phyloP scores from a whole-genome alignment of 139 green algal genomes.

The Desmodesmus armatus region DNA sequence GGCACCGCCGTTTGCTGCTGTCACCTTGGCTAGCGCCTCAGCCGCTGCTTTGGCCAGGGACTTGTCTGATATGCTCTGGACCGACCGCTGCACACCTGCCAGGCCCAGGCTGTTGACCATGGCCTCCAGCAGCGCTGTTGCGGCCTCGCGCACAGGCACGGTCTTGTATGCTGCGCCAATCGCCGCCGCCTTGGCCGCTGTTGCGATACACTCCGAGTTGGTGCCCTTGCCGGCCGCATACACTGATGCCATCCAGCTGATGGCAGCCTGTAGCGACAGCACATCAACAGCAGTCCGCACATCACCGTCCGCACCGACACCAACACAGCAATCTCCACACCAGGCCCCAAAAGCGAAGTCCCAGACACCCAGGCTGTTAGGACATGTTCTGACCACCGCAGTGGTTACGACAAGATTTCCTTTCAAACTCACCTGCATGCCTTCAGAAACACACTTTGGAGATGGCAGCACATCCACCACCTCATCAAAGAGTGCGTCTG shows the following conservation, averaged over 20 bases:
- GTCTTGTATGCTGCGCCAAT: constrained; percentile 79
- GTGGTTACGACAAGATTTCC: no score
- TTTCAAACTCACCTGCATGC: no score
- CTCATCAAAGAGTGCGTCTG: constrained; percentile 60
- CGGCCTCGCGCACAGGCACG: constrained; percentile 77
- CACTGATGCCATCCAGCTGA: constrained; percentile 37
- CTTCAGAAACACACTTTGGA: constrained; percentile 81
- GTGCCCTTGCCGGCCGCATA: constrained; percentile 7
- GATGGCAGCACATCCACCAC: constrained; percentile 65
- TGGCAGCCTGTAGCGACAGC: constrained; percentile 40
- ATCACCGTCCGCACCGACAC: constrained; percentile 3
- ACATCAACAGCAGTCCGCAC: neutral
- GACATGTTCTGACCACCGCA: constrained; percentile 62
- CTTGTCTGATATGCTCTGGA: constrained; percentile 14
- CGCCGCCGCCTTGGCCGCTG: constrained; percentile 49
- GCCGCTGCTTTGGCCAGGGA: constrained; percentile 41
- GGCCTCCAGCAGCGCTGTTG: constrained; percentile 58
- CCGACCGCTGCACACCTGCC: constrained; percentile 37
- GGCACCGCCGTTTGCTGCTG: constrained; percentile 7
- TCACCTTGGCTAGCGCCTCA: constrained; percentile 61
- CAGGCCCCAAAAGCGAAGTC: no score
- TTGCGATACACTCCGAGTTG: constrained; percentile 44
- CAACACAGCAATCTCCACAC: no score
- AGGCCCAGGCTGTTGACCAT: constrained; percentile 58
- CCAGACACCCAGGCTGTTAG: neutral